Evolutionary conservation across 2,329 filamentous ascomycete species (phyloP), one percentile per base, ranked within the genome.

Genomic region (Aspergillus tubingensis): DNA sequence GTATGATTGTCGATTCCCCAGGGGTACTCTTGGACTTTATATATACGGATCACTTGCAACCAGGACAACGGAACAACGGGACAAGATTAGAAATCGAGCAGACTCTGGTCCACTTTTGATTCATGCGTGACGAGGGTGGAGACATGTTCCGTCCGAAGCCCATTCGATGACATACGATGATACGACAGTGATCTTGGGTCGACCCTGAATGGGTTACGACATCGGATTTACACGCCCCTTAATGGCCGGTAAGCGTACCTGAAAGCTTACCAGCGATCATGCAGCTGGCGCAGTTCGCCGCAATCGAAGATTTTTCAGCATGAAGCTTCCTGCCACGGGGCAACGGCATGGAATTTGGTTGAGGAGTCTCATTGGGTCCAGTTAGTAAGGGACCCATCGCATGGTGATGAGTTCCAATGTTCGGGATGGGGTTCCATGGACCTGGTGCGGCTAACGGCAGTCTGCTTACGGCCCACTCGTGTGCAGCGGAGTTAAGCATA

Each of bases 21-120:
- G 39, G 36, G 59, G 62, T 64, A 36, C 59, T 62, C 54, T 11
- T 21, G 17, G n/a, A 13, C 15, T 60, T 58, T 57, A 58, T 52
- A 58, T 52, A 64, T 48, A 21, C 30, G 39, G 38, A 21, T 53
- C 53, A 27, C 38, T 25, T 8, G 23, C 27, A 32, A 36, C 43
- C 25, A 23, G 39, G 39, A 39, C 30, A 43, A 55, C 38, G 25
- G 39, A 25, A 39, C 30, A 43, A 55, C 38, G 25, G 38, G 13
- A 36, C 30, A 41, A 27, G 56, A 49, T 58, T 58, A 58, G 39
- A 47, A 58, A 58, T 58, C 50, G 15, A 25, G 32, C 32, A 21
- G 27, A 27, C 36, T 21, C 8, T 13, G 39, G 17, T 55, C 30
- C 53, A 23, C 17, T 21, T 15, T 43, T 7, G 25, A 25, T 30